These are phyloP conservation scores for Olyra latifolia DNA, from an alignment of 176 grass and related monocot species.

Conservation along the genomic window DNA sequence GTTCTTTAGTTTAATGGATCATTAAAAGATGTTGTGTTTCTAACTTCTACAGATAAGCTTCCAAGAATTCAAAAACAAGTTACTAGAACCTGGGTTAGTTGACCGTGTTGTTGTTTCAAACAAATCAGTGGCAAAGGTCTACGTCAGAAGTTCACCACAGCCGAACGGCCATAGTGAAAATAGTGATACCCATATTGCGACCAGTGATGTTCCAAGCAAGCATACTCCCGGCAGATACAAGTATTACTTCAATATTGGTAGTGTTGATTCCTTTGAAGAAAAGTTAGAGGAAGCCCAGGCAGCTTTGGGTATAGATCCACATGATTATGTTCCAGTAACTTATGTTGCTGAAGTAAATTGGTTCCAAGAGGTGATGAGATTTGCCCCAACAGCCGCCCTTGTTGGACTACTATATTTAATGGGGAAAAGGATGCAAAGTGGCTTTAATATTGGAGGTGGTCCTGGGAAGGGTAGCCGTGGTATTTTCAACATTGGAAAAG, in stretches of 20 bases:
- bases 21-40: not conserved
- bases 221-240: constrained; percentile 66
- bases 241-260: constrained; percentile 98
- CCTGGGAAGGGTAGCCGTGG: constrained; percentile 72
- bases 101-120: constrained; percentile 89
- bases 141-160: constrained; percentile 59
- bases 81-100: constrained; percentile 90
- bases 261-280: constrained; percentile 95
- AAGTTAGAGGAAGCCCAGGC: constrained; percentile 97
- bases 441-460: constrained; percentile 88
- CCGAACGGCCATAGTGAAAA: constrained; percentile 45
- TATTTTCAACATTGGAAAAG: constrained; percentile 98
- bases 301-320: constrained; percentile 76
- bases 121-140: constrained; percentile 98
- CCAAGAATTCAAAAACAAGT: constrained; percentile 99
- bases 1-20: constrained; percentile 7
- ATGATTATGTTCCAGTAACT: constrained; percentile 92
- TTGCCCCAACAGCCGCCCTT: constrained; percentile 81
- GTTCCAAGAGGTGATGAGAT: constrained; percentile 83
- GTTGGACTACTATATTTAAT: constrained; percentile 86
- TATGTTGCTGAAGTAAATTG: constrained; percentile 87
- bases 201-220: constrained; percentile 50
- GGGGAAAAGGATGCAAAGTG: constrained; percentile 91
- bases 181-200: constrained; percentile 43
- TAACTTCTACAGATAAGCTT: constrained; percentile 84